Percentiles rank a stretch among this genome's conserved stretches.
Evolutionary conservation across 106 monocot genomes (phyloP).

Genomic region (Vanilla planifolia): DNA sequence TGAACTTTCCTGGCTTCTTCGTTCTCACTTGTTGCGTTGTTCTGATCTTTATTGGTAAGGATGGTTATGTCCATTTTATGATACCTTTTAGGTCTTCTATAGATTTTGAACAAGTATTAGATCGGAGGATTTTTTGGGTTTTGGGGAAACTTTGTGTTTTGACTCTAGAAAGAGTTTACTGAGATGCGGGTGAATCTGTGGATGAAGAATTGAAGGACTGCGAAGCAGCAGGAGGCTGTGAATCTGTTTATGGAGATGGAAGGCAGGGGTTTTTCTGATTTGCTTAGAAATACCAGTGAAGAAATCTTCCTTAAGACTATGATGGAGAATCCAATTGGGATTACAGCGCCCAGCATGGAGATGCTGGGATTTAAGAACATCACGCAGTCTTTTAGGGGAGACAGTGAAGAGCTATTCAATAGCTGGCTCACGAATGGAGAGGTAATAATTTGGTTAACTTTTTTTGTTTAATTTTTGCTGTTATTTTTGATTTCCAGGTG

Average conservation of each 20-base stretch:
- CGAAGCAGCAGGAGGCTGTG: background rate
- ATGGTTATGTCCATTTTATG: background rate
- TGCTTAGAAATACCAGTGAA: conserved; percentile 48
- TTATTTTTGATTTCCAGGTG: background rate
- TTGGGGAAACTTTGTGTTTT: background rate
- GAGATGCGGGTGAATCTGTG: background rate
- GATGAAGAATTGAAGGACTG: background rate
- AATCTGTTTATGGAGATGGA: conserved; percentile 38
- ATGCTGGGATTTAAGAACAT: conserved; percentile 61
- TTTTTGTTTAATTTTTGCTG: conserved; percentile 1
- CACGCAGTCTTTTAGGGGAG: conserved; percentile 39
- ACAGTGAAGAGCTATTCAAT: conserved; percentile 66
- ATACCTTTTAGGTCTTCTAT: background rate
- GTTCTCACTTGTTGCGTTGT: background rate
- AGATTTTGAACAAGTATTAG: background rate
- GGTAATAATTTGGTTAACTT: conserved; percentile 26
- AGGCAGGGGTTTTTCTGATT: conserved; percentile 47
- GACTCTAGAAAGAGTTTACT: background rate
- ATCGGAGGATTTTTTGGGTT: background rate
- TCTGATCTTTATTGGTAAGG: background rate
- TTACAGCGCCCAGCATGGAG: conserved; percentile 55
- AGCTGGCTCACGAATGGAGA: conserved; percentile 58
- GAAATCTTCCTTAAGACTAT: conserved; percentile 50
- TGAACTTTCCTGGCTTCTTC: conserved; percentile 2
- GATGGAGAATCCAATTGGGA: conserved; percentile 49